Evolutionary conservation across 805 yeast species (phyloP), one percentile per base, ranked within the genome.

Genomic region (Candida orba): DNA sequence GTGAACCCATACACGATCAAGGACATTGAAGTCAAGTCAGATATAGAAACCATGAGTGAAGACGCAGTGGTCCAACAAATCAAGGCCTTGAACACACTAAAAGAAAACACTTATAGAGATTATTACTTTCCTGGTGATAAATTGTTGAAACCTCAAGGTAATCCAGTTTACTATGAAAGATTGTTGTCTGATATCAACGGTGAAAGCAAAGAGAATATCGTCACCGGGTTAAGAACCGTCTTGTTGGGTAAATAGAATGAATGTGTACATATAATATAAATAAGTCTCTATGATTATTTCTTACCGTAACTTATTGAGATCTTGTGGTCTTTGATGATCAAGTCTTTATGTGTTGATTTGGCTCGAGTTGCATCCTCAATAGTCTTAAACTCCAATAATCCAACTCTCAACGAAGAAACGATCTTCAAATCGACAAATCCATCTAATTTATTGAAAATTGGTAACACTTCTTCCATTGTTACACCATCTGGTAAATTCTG

Each of bases 101-200:
- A 72, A 45, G 73, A 71, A 44, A 81, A 80, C 58, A 79, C 80
- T 55, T 80, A 80, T 68, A 72, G 69, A 53, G 73, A 75, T 46
- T 78, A 78, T 56, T 85, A 84, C 59, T 68, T 73, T 48, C 72
- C 79, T 31, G 80, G 80, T 44, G 83, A 78, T 36, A 83, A 83
- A 58, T 63, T 89, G 51, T 63, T 77, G 54, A 70, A 63, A 52
- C 97, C 97, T n/a, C 80, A 81, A 55, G 96, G 96, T 2, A 85
- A 87, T 62, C 88, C 95, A 3, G 62, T 72, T 38, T 89, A 89
- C 58, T 89, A 89, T 57, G 75, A 71, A 34, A 73, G 93, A 56
- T 69, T 89, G 42, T 52, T 82, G 63, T 70, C 73, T 24, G 95
- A 87, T 59, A 73, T 89, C 35, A 69, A 73, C 46, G 90, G 91